Evolutionary conservation across 768 basidiomycete genomes (phyloP).

Genomic region (Pisolithus orientalis): DNA sequence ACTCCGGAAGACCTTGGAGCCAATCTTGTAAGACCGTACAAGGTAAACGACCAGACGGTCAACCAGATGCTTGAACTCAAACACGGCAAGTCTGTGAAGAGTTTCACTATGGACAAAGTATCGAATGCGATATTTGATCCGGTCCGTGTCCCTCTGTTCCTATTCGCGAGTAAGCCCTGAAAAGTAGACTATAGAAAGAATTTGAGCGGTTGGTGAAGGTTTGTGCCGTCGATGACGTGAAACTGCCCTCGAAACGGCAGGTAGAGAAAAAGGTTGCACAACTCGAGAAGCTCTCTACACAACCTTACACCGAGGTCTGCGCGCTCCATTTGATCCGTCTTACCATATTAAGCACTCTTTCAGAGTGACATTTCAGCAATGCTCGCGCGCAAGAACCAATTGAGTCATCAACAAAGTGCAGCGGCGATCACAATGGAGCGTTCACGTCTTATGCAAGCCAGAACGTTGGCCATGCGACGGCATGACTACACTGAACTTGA

Average conservation of each 20-base stretch:
- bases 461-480: constrained; percentile 68
- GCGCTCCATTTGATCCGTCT: constrained; percentile 4
- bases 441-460: constrained; percentile 62
- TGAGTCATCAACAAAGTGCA: constrained; percentile 28
- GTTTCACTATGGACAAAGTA: constrained; percentile 78
- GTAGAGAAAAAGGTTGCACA: constrained; percentile 62
- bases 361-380: constrained; percentile 83
- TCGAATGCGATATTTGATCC: constrained; percentile 64
- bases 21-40: constrained; percentile 60
- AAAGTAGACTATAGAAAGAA: constrained; percentile 49
- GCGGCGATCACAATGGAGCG: constrained; percentile 45
- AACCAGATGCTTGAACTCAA: constrained; percentile 69
- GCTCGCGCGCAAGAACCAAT: constrained; percentile 58
- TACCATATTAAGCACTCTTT: constrained; percentile 6
- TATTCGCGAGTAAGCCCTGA: constrained; percentile 7
- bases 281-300: constrained; percentile 50
- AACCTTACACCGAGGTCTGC: constrained; percentile 74
- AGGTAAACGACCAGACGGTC: constrained; percentile 56
- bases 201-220: constrained; percentile 52
- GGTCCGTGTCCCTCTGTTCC: constrained; percentile 37
- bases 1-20: constrained; percentile 41
- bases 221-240: constrained; percentile 46
- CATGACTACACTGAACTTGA: constrained; percentile 61
- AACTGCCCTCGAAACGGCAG: constrained; percentile 60
- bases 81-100: constrained; percentile 60